Conservation (phyloP, 2,329 filamentous ascomycete genomes). For the Neonectria punicea region DNA sequence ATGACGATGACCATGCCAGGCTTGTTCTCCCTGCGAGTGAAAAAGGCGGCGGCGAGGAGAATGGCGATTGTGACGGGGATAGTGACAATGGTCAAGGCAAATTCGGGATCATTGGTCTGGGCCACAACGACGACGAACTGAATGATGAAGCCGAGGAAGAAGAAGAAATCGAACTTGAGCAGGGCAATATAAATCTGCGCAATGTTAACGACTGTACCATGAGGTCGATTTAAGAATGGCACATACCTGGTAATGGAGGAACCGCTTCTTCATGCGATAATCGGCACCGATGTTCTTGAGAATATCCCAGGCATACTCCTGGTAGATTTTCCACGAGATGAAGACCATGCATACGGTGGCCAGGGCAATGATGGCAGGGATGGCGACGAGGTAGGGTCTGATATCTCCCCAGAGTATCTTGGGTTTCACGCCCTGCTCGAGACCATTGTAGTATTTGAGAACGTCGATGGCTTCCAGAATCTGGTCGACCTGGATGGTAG, state of each 20-base stretch:
- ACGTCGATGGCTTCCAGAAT: slow-evolving; percentile 77
- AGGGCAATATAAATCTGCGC: slow-evolving; percentile 93
- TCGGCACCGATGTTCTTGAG: slow-evolving; percentile 99
- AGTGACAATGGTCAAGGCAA: slow-evolving; percentile 86
- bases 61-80: slow-evolving; percentile 93
- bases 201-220: slow-evolving; percentile 1
- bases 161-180: slow-evolving; percentile 99
- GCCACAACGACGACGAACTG: slow-evolving; percentile 96
- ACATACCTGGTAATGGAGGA: slow-evolving; percentile 91
- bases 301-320: slow-evolving; percentile 99
- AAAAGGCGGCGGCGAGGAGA: slow-evolving; percentile 84
- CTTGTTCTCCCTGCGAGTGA: slow-evolving; percentile 84
- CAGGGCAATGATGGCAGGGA: slow-evolving; percentile 84
- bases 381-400: slow-evolving; percentile 82
- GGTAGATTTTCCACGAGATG: slow-evolving; percentile 93
- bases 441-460: slow-evolving; percentile 58
- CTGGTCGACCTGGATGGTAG: slow-evolving; percentile 91
- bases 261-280: slow-evolving; percentile 94
- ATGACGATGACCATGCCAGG: slow-evolving; percentile 82
- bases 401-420: slow-evolving; percentile 74
- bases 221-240: neutral
- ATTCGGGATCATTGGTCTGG: slow-evolving; percentile 75
- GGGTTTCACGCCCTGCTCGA: slow-evolving; percentile 50
- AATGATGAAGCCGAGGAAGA: slow-evolving; percentile 98
- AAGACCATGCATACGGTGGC: slow-evolving; percentile 78